Base-by-base conservation (phyloP, 257 asterid species). In the Perilla frutescens region DNA sequence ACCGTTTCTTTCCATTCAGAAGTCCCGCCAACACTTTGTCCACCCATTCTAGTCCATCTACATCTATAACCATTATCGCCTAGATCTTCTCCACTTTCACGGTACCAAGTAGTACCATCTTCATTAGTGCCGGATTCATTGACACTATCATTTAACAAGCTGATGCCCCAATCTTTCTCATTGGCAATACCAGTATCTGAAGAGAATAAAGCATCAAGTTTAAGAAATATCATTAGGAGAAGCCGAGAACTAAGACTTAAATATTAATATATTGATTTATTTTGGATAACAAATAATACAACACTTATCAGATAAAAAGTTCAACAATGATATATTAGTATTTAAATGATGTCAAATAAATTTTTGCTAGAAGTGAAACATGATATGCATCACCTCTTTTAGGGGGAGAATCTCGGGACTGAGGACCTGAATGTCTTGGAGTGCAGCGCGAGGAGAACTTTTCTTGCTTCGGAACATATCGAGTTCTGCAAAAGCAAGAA, bases 1-100 rank as follows among this genome's bases (percentile, higher is more conserved):
- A 95, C 99, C 96, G 86, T 89, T 82, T 95, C 99, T 86, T 89
- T 95, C 99, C 98, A 95, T 83, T 90, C 91, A 20, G 96, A 90
- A 67, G 94, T 77, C 64, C 84, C 80, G 62, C 90, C 98, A 56
- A 81, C 75, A 81, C 84, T 88, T 74, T 89, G 89, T 74, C 99
- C 99, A 71, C 97, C 96, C 99, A 95, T 95, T 66, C 84, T 86
- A 34, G 93, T 82, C 98, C 98, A 95, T 76, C 98, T 91, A 84
- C 98, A 90, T 79, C 96, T 81, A 77, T 82, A 90, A 20, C 99
- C 99, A 68, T 95, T 95, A 49, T 89, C 98, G 70, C 96, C 98
- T 66, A 90, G 85, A 77, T 95, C 99, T 81, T 92, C 97, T 20
- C 94, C 91, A 84, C 93, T 89, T 80, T 95, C 98, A 50, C 91